Evolutionary conservation across 129 eudicot genomes (phyloP).

Genomic region (Daucus carota): DNA sequence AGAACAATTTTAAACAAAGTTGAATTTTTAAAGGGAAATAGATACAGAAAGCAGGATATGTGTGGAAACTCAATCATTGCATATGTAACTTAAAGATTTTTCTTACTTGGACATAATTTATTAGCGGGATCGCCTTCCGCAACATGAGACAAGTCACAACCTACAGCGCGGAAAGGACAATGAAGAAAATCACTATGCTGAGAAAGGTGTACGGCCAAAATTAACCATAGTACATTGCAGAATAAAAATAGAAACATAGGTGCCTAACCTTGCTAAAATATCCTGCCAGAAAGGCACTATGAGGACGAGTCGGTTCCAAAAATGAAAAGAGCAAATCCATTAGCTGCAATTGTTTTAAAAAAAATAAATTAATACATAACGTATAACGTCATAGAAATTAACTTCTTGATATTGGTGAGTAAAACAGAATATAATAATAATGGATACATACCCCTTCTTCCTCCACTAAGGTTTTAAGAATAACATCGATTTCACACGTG

Average conservation of each 20-base stretch:
- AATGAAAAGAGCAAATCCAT: constrained; percentile 84
- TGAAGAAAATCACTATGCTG: no score
- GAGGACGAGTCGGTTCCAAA: constrained; percentile 71
- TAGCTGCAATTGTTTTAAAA: constrained; percentile 55
- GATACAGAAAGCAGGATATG: neutral
- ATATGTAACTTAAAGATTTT: no score
- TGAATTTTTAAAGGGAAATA: neutral
- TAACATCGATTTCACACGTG: constrained; percentile 79
- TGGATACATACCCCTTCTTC: constrained; percentile 60
- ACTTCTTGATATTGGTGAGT: neutral
- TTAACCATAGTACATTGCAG: no score
- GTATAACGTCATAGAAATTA: constrained; percentile 1
- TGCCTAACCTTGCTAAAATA: constrained; percentile 77
- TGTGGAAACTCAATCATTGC: neutral
- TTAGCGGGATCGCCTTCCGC: constrained; percentile 71
- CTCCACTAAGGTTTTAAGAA: constrained; percentile 71
- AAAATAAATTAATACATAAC: neutral
- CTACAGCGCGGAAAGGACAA: constrained; percentile 33
- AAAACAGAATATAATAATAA: neutral
- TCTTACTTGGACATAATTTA: constrained; percentile 86
- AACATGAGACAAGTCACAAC: constrained; percentile 85
- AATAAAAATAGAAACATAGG: no score
- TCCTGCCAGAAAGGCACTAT: constrained; percentile 81
- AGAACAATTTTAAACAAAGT: neutral
- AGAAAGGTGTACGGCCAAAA: no score